Base-by-base conservation (phyloP, 768 basidiomycete genomes). In the Suillus luteus region DNA sequence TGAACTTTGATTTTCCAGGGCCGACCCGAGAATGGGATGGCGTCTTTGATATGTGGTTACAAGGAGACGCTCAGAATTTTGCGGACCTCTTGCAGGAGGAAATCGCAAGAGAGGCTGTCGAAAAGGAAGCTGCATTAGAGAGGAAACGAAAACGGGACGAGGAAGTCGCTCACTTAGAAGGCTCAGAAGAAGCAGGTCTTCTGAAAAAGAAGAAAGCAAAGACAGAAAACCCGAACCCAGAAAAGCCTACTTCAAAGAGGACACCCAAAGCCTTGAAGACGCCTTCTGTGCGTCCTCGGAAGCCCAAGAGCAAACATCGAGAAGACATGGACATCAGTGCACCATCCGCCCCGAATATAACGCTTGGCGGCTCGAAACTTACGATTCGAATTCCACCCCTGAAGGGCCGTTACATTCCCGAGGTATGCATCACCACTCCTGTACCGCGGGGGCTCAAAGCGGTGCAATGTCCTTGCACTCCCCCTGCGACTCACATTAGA, bases 41-140 rank as follows among this genome's bases (percentile, higher is more conserved):
- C 9, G 89, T 96, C 3, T 96, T 97, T 68, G 95, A 97, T 75
- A 84, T 85, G 44, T 96, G 93, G 92, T 75, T 95, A 61, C 86
- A 94, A 69, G 93, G 95, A 1, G 94, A 96, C 71, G 89, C 91
- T 2, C 95, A 97, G 73, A 72, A 71, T 17, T 95, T 96, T 75
- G 90, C 92, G 6, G 76, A 77, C 44, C 72, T 86, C 64, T 72
- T 93, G 64, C 81, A 79, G 64, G 79, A 79, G 27, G 89, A 87
- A 75, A 79, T 91, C 40, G 81, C 82, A 64, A 83, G 81, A 68
- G 85, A 87, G 73, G 72, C 76, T 22, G 78, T 73, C 54, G 80
- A 81, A 44, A 90, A 86, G 70, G 83, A 87, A 71, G 77, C 80
- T 8, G 81, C 80, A 5, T 69, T 74, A 3, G 86, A 88, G 77